phyloP scores from a whole-genome alignment of 1,284 basidiomycete genomes.

The Mycena sp. region DNA sequence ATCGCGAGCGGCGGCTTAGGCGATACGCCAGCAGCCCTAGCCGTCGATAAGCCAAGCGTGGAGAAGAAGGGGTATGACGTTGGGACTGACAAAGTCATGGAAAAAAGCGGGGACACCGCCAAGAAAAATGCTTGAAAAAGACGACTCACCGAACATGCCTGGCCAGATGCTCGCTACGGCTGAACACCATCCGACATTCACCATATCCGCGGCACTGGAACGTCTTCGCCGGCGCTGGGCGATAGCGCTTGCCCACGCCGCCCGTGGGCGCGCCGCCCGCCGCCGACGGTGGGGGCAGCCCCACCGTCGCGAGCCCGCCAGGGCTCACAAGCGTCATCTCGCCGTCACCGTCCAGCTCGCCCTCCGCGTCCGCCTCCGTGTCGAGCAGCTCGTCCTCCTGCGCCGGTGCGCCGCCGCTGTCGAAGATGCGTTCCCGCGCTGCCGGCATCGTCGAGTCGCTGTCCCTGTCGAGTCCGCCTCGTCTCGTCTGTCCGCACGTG shows the following conservation, averaged over 20 bases:
- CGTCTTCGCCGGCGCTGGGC: slow-evolving; percentile 86
- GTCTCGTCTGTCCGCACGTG: no score
- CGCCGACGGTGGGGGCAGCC: background rate
- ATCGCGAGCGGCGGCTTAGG: no score
- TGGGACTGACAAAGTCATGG: no score
- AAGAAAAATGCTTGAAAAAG: slow-evolving; percentile 23
- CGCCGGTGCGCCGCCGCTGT: background rate
- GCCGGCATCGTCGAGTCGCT: no score
- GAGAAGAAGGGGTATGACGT: no score
- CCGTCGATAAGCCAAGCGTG: no score
- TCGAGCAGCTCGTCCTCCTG: background rate
- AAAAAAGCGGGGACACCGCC: slow-evolving; percentile 33
- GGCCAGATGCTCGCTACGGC: slow-evolving; percentile 93
- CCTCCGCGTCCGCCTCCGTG: slow-evolving; percentile 10
- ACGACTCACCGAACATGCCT: slow-evolving; percentile 87
- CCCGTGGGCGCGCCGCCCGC: slow-evolving; percentile 21
- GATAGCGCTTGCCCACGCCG: slow-evolving; percentile 67
- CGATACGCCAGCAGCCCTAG: no score
- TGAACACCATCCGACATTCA: slow-evolving; percentile 97
- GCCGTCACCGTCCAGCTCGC: background rate
- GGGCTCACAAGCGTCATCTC: slow-evolving; percentile 5
- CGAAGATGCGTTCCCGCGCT: background rate
- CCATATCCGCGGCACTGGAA: slow-evolving; percentile 96
- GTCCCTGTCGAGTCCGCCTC: no score
- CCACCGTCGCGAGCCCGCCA: background rate